Evolutionary conservation across 306 rosid genomes (phyloP), one percentile per base, ranked within the genome.

Genomic region (Benincasa hispida): DNA sequence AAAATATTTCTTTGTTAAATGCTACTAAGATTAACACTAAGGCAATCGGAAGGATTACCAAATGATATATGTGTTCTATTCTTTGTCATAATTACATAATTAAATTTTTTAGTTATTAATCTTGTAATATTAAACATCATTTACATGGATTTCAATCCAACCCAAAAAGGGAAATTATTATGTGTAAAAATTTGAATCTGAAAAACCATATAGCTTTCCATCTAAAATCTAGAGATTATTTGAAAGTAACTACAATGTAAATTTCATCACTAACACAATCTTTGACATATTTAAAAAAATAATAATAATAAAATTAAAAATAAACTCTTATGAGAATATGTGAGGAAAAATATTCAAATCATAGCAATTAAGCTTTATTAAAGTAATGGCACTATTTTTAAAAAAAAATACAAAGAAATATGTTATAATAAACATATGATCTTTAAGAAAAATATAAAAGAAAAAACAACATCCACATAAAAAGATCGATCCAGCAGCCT

Each of bases 401-500:
- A 50, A 21, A 68, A 68, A 15, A 45, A 7, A 25, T 45, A 15
- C 4, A 13, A 14, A 69, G 35, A 42, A 42, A 11, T 42, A 67
- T 22, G 13, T 37, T n/a, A 4, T 21, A 39, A 67, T 39, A 67
- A 41, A 37, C 18, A 67, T 35, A 65, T 65, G 50, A 10, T 65
- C 14, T 19, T 63, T 17, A 63, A 63, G 27, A 12, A 66, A 8
- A n/a, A 21, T 5, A 35, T 65, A n/a, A 41, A 22, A 37, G 14
- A n/a, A 41, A 41, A 37, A 58, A 24, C 8, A 50, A 50, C 56
- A 54, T 55, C 60, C 60, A 14, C 69, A 61, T 30, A 32, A 63
- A 70, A 28, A 70, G 76, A 48, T 47, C 3, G 76, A 47, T 70
- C 76, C 37, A 70, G 22, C 59, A 47, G 76, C 59, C 76, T 70